Base-by-base conservation (phyloP, 805 yeast genomes). In the Yamadazyma akitaensis region DNA sequence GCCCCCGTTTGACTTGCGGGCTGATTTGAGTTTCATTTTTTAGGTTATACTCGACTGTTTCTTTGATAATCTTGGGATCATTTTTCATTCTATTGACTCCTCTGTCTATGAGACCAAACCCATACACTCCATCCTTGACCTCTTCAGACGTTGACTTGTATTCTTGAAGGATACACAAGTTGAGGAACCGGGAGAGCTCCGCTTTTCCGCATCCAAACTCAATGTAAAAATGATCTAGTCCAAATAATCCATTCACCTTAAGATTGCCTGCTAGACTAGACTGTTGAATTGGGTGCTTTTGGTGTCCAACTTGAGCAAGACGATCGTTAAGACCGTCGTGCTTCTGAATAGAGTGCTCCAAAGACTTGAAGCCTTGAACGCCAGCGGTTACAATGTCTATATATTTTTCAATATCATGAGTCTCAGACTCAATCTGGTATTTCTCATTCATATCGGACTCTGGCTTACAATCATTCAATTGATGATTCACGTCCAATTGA, bases 131-230 rank as follows among this genome's bases (percentile, higher is more conserved):
- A 26, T 18, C 26, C 5, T n/a, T n/a, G 25, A 13, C 26, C 2
- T n/a, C 21, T 25, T n/a, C 11, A 13, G 17, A 25, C 11, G 24
- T 10, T n/a, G 17, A 14, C 31, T 12, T 25, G 16, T 36, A 21
- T n/a, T 41, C 45, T 24, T 45, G 36, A 6, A 67, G 47, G 2
- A 67, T 51, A 51, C 76, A 70, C 17, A 60, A 44, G 59, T 70
- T 73, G 11, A 87, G 67, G 55, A 81, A 85, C 48, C 96, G 65
- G 1, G 90, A 77, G 19, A 90, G 72, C 59, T 91, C 97, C 1
- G 88, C 96, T 51, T 91, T 78, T 0, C 97, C 97, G 62, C 96
- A 87, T 0, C 97, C 97, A 70, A 88, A 89, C 63, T 90, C 97
- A 25, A 85, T 60, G 58, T 80, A 79, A 42, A 72, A 65, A 32